Evolutionary conservation across 2,329 filamentous ascomycete species (phyloP), one percentile per base, ranked within the genome.

Genomic region (Exophiala calicioides): DNA sequence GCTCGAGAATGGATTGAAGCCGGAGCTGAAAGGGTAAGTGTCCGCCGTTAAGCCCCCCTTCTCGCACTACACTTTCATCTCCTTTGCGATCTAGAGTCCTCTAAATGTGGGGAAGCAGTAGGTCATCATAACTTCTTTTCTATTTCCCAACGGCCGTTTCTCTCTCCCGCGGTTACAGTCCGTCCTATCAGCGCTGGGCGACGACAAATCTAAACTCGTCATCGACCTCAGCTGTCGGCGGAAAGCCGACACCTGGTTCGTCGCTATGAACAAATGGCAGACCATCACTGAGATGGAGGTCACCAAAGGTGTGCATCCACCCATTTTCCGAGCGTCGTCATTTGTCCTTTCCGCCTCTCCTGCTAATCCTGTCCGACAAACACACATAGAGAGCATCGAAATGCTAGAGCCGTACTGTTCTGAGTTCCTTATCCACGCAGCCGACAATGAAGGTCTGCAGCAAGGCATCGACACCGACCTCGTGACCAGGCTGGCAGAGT

Each of bases 191-290:
- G 80, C 84, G 1, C 77, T 98, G 4, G 85, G 76, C 19, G 83
- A 84, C 42, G 85, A 95, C 64, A 88, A 77, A 64, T 72, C 75
- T 37, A 93, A 88, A 68, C 81, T 98, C 37, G 91, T 98, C 57
- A 90, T 98, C 65, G 93, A 98, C 64, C 79, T 98, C 18, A 95
- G 90, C 68, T 98, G 93, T 65, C 82, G 93, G 40, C 78, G 84
- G 48, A 84, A 83, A 50, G 86, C 78, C 27, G 75, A 84, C 45
- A 84, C 74, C 29, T 98, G 93, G 93, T 90, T 87, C 61, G 93
- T 98, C n/a, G 91, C 93, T 44, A 98, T 95, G 85, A 88, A 98
- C 69, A 95, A 95, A 68, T 98, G 93, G 93, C 93, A 97, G 75
- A 95, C 89, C 1, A 85, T 97, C 45, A 97, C 93, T 1, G 88